Base-by-base conservation (phyloP, 805 yeast species). In the Deakozyma indianensis region DNA sequence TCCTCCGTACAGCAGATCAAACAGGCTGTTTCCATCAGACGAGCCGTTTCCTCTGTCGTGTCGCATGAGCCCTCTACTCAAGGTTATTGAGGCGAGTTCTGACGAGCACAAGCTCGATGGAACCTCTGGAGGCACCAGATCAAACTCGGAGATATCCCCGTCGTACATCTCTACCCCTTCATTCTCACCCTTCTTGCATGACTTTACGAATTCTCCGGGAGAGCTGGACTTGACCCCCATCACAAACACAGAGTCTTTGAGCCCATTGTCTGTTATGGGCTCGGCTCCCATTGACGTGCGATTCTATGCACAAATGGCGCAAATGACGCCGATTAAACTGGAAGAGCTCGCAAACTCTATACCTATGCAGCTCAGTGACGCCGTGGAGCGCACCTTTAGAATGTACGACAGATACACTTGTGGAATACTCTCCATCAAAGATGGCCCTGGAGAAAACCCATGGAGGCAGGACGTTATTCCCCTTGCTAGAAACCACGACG, bases 391-490 rank as follows among this genome's bases (percentile, higher is more conserved):
- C 9, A 59, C 61, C 15, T 58, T 54, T 40, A 52, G 54, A 7
- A 56, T 70, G 3, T 73, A 69, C 50, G 73, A 70, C 47, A 60
- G 66, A 40, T 65, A 68, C 50, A 71, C 76, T 1, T 70, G 74
- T 47, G 69, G 68, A 2, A 70, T 79, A 44, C 68, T 80, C 74
- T 74, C 82, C 3, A 75, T 79, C 46, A 77, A 75, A 51, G 74
- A 77, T 50, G 83, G 83, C 0, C 75, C 75, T 0, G 60, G 71
- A 2, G 83, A 78, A n/a, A 79, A 80, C 53, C 86, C 85, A 4
- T 80, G 86, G 86, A 60, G 80, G 43, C 67, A 70, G 5, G 53
- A 72, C 35, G 60, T 78, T 42, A 57, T 78, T 54, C 84, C 85
- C 1, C 56, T 77, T 41, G 77, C 83, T 0, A 52, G 63, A n/a